Conservation (phyloP, 2,329 filamentous ascomycete species). For the Fusarium pseudograminearum region DNA sequence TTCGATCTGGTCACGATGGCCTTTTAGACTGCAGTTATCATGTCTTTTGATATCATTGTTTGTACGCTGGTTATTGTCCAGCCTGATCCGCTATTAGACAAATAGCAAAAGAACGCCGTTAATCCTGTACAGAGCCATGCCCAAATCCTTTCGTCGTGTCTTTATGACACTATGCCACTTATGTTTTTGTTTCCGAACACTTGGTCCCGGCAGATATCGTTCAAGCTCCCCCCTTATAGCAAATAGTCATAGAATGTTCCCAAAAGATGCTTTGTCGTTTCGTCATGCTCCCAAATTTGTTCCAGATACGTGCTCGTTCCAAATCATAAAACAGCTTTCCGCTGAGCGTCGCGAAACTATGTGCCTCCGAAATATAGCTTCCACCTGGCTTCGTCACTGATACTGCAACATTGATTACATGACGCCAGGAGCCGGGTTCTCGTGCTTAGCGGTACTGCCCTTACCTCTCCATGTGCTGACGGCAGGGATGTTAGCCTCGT, state of each 20-base stretch:
- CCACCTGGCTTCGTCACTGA: background rate
- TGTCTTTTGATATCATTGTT: constrained; percentile 33
- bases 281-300: constrained; percentile 17
- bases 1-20: background rate
- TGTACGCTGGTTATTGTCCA: constrained; percentile 32
- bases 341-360: background rate
- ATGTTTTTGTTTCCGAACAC: constrained; percentile 21
- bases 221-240: constrained; percentile 15
- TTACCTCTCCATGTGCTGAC: constrained; percentile 97
- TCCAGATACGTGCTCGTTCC: constrained; percentile 35
- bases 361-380: background rate
- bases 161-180: constrained; percentile 16
- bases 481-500: constrained; percentile 91
- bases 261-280: constrained; percentile 30
- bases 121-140: constrained; percentile 33
- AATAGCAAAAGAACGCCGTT: constrained; percentile 40
- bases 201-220: constrained; percentile 10
- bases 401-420: constrained; percentile 41
- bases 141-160: constrained; percentile 10
- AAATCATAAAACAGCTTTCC: constrained; percentile 30
- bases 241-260: constrained; percentile 27
- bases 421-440: constrained; percentile 65
- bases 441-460: constrained; percentile 90
- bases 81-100: constrained; percentile 28
- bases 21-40: background rate